These are phyloP conservation scores for Tetrapisispora iriomotensis DNA, from an alignment of 805 yeast genomes.

Conservation along the genomic window DNA sequence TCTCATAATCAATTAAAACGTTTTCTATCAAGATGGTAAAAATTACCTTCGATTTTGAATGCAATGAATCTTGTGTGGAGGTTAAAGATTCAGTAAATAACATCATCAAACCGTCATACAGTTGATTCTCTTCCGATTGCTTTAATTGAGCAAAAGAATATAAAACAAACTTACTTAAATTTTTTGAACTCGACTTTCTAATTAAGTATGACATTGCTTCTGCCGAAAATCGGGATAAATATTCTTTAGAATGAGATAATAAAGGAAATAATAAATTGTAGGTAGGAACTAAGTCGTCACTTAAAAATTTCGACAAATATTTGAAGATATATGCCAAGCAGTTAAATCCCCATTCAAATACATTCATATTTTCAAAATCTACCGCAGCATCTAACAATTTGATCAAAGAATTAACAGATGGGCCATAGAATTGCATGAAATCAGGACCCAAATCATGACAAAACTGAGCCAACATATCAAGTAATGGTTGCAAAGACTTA, in stretches of 20 bases:
- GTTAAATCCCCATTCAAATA: slow-evolving; percentile 77
- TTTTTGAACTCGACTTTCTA: slow-evolving; percentile 48
- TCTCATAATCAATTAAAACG: slow-evolving; percentile 6
- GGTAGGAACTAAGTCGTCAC: slow-evolving; percentile 58
- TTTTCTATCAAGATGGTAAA: slow-evolving; percentile 37
- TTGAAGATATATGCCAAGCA: slow-evolving; percentile 83
- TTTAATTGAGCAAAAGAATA: slow-evolving; percentile 32
- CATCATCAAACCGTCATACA: slow-evolving; percentile 50
- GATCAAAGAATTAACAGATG: slow-evolving; percentile 42
- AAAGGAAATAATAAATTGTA: slow-evolving; percentile 56
- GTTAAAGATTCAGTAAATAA: slow-evolving; percentile 67
- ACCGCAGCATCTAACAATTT: slow-evolving; percentile 35
- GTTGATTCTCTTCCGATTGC: slow-evolving; percentile 31
- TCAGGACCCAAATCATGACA: slow-evolving; percentile 91
- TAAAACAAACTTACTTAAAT: slow-evolving; percentile 38
- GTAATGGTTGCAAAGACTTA: slow-evolving; percentile 65
- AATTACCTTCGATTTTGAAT: slow-evolving; percentile 55
- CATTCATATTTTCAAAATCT: slow-evolving; percentile 45
- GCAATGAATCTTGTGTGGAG: slow-evolving; percentile 61
- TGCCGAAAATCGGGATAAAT: slow-evolving; percentile 73
- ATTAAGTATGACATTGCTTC: slow-evolving; percentile 82
- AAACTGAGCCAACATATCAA: slow-evolving; percentile 75
- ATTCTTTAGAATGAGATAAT: slow-evolving; percentile 47
- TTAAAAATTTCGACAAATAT: slow-evolving; percentile 58
- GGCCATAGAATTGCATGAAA: slow-evolving; percentile 59